Evolutionary conservation across 192 early-diverging fungal species (phyloP), one percentile per base, ranked within the genome.

Genomic region (Coemansia sp.): DNA sequence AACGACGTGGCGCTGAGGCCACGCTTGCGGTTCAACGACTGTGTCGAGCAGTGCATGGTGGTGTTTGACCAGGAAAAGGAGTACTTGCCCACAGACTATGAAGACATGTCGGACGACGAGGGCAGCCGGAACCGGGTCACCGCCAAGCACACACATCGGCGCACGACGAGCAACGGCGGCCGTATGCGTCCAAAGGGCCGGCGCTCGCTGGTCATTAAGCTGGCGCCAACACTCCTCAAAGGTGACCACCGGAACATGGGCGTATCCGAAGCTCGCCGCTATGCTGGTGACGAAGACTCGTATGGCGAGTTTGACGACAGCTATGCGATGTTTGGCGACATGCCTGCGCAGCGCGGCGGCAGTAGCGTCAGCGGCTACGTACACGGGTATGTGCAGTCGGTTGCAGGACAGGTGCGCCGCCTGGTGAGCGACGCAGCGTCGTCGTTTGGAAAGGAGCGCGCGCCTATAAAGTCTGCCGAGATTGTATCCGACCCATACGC

Each of bases 21-120:
- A 14, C 70, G 77, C 7, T 46, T 83, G 56, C 70, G 82, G 38
- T 83, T 83, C 65, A 83, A 83, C 58, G 59, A 79, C 60, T 59
- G 57, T 15, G 82, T 83, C 17, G 82, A 83, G 74, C 82, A 83
- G 49, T 83, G 82, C 49, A 80, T 80, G 76, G 77, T 75, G 2
- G 70, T 80, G 62, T 82, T 82, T 55, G 67, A 72, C 28, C 73
- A 82, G 56, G 79, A 82, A 40, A 73, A 70, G 57, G 82, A 83
- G 71, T 74, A 68, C 21, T 51, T 79, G 64, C 72, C 72, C 47
- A 74, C 75, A 0, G 82, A 80, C 57, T 57, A 64, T 53, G 82
- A 83, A 46, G 70, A 64, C 15, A 55, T 49, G 21, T 63, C 61
- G 31, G 65, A 62, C 8, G 64, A 57, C 19, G 57, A 14, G 50